Base-by-base conservation (phyloP, 805 yeast species). In the Blastobotrys chiropterorum region DNA sequence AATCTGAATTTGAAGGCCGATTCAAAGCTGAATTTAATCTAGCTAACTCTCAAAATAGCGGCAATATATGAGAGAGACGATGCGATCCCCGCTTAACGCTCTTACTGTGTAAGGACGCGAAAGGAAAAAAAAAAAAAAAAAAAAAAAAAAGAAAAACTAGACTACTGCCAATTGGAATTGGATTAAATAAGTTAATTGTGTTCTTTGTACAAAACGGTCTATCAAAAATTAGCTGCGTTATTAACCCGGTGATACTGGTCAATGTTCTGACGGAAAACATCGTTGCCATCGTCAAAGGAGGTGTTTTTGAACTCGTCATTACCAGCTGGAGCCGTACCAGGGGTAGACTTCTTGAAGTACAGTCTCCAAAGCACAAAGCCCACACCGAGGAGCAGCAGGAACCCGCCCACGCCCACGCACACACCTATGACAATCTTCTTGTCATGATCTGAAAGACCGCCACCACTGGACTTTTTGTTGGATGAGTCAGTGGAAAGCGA, bases 391-490 rank as follows among this genome's bases (percentile, higher is more conserved):
- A 72, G 51, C 1, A 74, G 66, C n/a, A 82, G 63, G 0, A 90
- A 86, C 0, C 82, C 81, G 49, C 87, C 87, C 13, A 85, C 76
- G 51, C 90, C 90, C 3, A 84, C 83, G 26, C 80, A 83, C 53
- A 83, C 82, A 40, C 90, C 90, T 49, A 83, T 75, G 20, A 84
- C 79, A 38, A 83, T 75, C 51, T 76, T 76, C 50, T 78, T 73
- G 53, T 77, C 67, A 48, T 76, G 74, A 14, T 71, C 61, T 1
- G 83, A 73, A 5, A 82, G 67, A 0, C 84, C 84, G 2, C 67
- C 60, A 5, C 62, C 14, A 62, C 56, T 1, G 57, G 55, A 5
- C 67, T 47, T 3, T 70, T 58, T 6, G 17, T 52, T 17, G 14
- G 51, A 30, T 40, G 46, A 21, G 17, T 38, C 47, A 16, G 62